phyloP scores from a whole-genome alignment of 768 basidiomycete species.

The Lanmaoa rubissima region DNA sequence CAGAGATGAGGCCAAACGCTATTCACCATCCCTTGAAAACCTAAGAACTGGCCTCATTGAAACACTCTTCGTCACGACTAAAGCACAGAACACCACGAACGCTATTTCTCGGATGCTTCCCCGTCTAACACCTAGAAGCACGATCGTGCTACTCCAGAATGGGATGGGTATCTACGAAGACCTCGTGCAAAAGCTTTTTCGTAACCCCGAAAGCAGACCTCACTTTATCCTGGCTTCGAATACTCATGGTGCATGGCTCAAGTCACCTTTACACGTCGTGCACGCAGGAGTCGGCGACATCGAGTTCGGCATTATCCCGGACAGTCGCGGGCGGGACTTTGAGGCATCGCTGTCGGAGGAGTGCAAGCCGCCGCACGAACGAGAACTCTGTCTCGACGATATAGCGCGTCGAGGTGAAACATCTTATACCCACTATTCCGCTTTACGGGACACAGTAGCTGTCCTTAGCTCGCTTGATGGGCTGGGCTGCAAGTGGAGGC shows the following conservation, averaged over 20 bases:
- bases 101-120: conserved; percentile 59
- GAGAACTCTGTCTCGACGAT: conserved; percentile 49
- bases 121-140: conserved; percentile 63
- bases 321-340: conserved; percentile 58
- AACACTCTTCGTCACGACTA: conserved; percentile 80
- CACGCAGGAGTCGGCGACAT: conserved; percentile 71
- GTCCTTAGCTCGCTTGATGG: conserved; percentile 54
- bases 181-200: conserved; percentile 65
- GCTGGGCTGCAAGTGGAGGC: conserved; percentile 62
- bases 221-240: conserved; percentile 84
- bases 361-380: conserved; percentile 34
- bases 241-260: conserved; percentile 73
- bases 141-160: conserved; percentile 91
- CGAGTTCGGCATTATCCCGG: conserved; percentile 78
- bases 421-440: conserved; percentile 46
- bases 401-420: conserved; percentile 42
- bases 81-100: conserved; percentile 62
- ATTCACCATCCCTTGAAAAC: conserved; percentile 13
- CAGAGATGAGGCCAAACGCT: conserved; percentile 10
- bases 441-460: conserved; percentile 66
- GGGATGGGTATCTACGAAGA: conserved; percentile 92
- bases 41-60: conserved; percentile 47
- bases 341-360: conserved; percentile 50
- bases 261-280: conserved; percentile 51
- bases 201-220: conserved; percentile 69